Evolutionary conservation across 441 rosid species (phyloP).

Genomic region (Arabidopsis lyrata): DNA sequence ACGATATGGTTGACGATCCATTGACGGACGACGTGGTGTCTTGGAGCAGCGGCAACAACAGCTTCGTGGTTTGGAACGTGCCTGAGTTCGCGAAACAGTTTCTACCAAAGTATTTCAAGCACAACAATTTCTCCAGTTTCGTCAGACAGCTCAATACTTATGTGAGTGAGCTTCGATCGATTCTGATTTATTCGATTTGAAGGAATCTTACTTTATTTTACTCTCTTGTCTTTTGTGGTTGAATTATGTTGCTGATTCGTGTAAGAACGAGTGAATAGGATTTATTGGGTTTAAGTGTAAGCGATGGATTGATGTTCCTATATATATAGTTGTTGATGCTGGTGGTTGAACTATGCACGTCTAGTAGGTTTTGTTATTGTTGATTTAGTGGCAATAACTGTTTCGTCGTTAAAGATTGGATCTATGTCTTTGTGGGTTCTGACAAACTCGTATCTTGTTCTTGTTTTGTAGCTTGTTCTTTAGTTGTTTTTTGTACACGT

Average conservation of each 20-base stretch:
- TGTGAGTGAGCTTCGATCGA: constrained; percentile 53
- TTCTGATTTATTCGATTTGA: constrained; percentile 12
- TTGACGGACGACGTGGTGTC: constrained; percentile 70
- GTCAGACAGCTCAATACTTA: constrained; percentile 85
- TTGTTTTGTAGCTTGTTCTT: constrained; percentile 30
- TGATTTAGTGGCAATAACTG: neutral
- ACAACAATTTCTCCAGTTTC: constrained; percentile 87
- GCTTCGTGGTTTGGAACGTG: constrained; percentile 81
- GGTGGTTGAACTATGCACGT: constrained; percentile 8
- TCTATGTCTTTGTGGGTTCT: neutral
- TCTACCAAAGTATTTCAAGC: constrained; percentile 83
- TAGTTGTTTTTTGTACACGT: constrained; percentile 7
- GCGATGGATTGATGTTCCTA: no score
- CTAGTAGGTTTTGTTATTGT: neutral
- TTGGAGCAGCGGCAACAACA: constrained; percentile 70
- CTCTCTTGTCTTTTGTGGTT: neutral
- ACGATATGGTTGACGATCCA: constrained; percentile 80
- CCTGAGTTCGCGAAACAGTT: constrained; percentile 76
- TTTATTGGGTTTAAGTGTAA: no score
- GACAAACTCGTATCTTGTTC: neutral
- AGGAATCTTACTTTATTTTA: neutral
- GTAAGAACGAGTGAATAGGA: no score
- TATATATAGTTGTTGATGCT: neutral
- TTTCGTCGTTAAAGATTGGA: neutral
- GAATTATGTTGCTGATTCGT: neutral